Base-by-base conservation (phyloP, 495 filamentous ascomycete species). In the Aspergillus campestris region DNA sequence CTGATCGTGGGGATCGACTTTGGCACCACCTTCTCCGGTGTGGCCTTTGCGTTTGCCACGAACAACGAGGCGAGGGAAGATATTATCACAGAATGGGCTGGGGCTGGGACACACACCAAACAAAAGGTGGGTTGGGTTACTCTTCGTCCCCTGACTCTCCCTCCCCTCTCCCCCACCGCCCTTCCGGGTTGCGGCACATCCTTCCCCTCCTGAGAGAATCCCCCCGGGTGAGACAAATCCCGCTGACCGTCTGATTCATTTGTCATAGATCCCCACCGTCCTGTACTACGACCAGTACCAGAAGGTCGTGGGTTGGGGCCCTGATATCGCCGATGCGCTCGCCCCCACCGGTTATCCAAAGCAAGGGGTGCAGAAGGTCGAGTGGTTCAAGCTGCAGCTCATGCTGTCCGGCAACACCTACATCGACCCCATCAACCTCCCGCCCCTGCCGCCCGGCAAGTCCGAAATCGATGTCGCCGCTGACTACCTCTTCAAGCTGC, bases 211-310 rank as follows among this genome's bases (percentile, higher is more conserved):
- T 12, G 13, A 33, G 39, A 0, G 34, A 30, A 36, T 27, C 5
- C 11, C 34, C 13, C 7, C 1, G n/a, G 3, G 3, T 18, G 10
- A 5, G 18, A 34, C 4, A 4, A 4, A 32, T 11, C 11, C 40
- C 6, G 6, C 50, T 53, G 32, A 57, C 37, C 27, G 27, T 42
- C 34, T 39, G 10, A 15, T 39, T 41, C 45, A 31, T 7, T 34
- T 31, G 7, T 13, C 24, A 27, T 58, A 87, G 84, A 88, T 88
- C 48, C 84, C 84, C 10, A 88, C 84, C 8, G 84, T 88, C 24
- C 75, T 88, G 40, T 88, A 88, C 64, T 88, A 88, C 53, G 84
- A 88, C 55, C 83, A 87, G 60, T 84, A 86, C 61, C 84, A 88
- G 58, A 84, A 88, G 55, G 84, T 88, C 30, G 84, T 88, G 8